A percentile compares a stretch with the other conserved stretches of the same genome.
Evolutionary conservation across 179 eudicot genomes (phyloP).

Genomic region (Amaranthus tricolor): DNA sequence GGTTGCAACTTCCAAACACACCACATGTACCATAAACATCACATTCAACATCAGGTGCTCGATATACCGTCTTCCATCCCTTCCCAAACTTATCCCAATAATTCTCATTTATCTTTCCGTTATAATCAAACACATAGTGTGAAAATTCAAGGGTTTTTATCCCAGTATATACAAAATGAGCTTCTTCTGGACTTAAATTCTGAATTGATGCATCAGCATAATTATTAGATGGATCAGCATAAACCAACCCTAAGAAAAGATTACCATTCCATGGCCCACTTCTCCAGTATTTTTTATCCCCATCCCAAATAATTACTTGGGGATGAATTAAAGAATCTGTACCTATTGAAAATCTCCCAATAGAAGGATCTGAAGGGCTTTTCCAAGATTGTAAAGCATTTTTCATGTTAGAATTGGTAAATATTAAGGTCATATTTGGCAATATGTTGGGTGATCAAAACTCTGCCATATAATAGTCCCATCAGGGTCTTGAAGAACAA

Average conservation of each 20-base stretch:
- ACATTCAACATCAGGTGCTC: constrained; percentile 12
- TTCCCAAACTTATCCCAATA: constrained; percentile 8
- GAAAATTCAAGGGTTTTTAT: constrained; percentile 28
- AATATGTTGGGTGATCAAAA: constrained; percentile 45
- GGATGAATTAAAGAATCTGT: constrained; percentile 23
- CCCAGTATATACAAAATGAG: constrained; percentile 26
- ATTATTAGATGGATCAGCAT: constrained; percentile 25
- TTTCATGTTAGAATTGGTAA: constrained; percentile 12
- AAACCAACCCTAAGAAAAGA: constrained; percentile 33
- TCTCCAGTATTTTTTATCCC: constrained; percentile 30
- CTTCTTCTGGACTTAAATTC: constrained; percentile 6
- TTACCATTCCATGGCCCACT: constrained; percentile 47
- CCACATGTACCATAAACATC: constrained; percentile 26
- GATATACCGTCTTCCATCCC: constrained; percentile 9
- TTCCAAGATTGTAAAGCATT: constrained; percentile 27
- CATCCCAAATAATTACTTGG: constrained; percentile 31
- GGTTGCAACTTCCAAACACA: constrained; percentile 16
- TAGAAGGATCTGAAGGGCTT: constrained; percentile 36
- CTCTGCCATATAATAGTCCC: constrained; percentile 47
- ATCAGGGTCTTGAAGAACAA: constrained; percentile 23
- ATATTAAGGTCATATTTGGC: constrained; percentile 30
- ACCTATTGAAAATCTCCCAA: constrained; percentile 31
- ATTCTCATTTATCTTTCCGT: constrained; percentile 9
- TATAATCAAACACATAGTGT: constrained; percentile 29
- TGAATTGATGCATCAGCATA: constrained; percentile 30